Evolutionary conservation across 2,329 filamentous ascomycete genomes (phyloP).

Genomic region (Neofusicoccum cordaticola): DNA sequence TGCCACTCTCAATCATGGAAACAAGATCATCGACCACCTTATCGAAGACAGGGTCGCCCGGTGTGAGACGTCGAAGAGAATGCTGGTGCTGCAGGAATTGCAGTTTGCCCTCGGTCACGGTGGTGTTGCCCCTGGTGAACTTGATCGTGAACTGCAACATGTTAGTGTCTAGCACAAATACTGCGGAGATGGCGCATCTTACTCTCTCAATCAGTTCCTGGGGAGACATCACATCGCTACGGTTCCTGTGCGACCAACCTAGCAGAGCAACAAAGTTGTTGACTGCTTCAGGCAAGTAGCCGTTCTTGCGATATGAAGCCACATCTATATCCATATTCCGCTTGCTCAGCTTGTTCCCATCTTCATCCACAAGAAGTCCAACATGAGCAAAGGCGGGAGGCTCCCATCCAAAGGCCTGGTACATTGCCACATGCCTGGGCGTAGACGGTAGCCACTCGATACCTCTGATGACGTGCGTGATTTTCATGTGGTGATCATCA

Average conservation of each 20-base stretch:
- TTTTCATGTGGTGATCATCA: slow-evolving; percentile 91
- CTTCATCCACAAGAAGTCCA: slow-evolving; percentile 46
- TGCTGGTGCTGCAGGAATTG: slow-evolving; percentile 75
- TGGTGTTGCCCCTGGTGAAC: slow-evolving; percentile 87
- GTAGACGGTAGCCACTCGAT: slow-evolving; percentile 97
- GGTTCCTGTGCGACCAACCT: slow-evolving; percentile 72
- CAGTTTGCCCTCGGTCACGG: slow-evolving; percentile 77
- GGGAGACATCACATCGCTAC: slow-evolving; percentile 69
- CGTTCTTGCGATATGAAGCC: slow-evolving; percentile 52
- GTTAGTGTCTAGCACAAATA: neutral
- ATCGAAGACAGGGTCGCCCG: slow-evolving; percentile 41
- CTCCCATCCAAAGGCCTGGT: slow-evolving; percentile 49
- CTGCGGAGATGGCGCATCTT: slow-evolving; percentile 25
- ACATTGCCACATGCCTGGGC: slow-evolving; percentile 66
- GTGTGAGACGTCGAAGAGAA: slow-evolving; percentile 41
- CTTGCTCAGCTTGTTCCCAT: slow-evolving; percentile 66
- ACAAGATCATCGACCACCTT: slow-evolving; percentile 36
- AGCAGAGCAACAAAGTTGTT: slow-evolving; percentile 81
- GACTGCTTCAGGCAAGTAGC: slow-evolving; percentile 62
- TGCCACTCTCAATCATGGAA: slow-evolving; percentile 23
- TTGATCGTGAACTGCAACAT: slow-evolving; percentile 68
- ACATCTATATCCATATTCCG: slow-evolving; percentile 68
- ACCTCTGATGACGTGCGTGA: slow-evolving; percentile 92
- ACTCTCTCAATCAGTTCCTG: slow-evolving; percentile 68
- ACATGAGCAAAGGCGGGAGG: slow-evolving; percentile 51